phyloP scores from a whole-genome alignment of 2,329 filamentous ascomycete genomes.

The Didymella sp. region DNA sequence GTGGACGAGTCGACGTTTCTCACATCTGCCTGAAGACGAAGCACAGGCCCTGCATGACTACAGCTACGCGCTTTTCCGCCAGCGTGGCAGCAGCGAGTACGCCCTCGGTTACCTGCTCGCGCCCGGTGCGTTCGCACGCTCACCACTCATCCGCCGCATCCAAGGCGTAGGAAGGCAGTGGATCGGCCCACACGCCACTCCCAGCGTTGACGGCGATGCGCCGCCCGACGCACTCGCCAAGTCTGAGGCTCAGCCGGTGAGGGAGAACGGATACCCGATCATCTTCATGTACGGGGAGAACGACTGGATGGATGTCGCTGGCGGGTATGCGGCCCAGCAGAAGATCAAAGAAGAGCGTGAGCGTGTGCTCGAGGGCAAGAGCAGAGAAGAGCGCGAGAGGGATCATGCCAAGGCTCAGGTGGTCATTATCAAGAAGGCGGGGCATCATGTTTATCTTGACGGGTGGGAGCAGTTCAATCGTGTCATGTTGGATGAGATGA shows the following conservation, averaged over 20 bases:
- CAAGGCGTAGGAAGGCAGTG: constrained; percentile 82
- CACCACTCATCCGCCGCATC: constrained; percentile 85
- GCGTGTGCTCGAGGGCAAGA: constrained; percentile 66
- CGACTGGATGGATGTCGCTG: constrained; percentile 97
- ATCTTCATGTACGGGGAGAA: constrained; percentile 97
- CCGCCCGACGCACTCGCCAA: constrained; percentile 18
- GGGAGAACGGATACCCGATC: constrained; percentile 78
- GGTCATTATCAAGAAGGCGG: constrained; percentile 73
- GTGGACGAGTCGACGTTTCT: constrained; percentile 93
- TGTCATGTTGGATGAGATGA: constrained; percentile 70
- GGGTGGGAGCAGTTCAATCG: constrained; percentile 74
- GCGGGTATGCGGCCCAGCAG: constrained; percentile 79
- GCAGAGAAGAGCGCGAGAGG: constrained; percentile 68
- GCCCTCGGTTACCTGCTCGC: constrained; percentile 91
- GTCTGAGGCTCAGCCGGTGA: constrained; percentile 19
- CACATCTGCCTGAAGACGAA: constrained; percentile 81
- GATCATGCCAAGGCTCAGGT: constrained; percentile 88
- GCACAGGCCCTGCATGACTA: constrained; percentile 89
- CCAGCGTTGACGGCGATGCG: constrained; percentile 36
- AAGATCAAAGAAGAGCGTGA: constrained; percentile 74
- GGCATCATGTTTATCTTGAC: constrained; percentile 76
- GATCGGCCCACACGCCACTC: constrained; percentile 41
- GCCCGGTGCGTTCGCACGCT: constrained; percentile 88
- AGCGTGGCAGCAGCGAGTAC: constrained; percentile 92
- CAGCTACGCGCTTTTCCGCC: constrained; percentile 90